These are phyloP conservation scores for Cryphonectria naterciae DNA, from an alignment of 2,329 filamentous ascomycete genomes.

Conservation along the genomic window DNA sequence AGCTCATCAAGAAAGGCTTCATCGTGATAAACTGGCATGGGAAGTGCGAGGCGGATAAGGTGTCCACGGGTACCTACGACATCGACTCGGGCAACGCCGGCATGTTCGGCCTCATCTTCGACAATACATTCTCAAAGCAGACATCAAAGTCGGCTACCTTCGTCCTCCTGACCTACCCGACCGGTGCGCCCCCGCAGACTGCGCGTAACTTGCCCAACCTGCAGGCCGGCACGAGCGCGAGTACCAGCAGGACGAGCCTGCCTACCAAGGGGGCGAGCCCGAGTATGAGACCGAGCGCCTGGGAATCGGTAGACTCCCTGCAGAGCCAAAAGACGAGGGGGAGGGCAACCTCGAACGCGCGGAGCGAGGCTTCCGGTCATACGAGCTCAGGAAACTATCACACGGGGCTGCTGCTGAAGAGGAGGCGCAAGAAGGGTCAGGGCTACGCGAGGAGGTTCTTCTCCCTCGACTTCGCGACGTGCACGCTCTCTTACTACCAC, in stretches of 20 bases:
- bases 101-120: constrained; percentile 96
- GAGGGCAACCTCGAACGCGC: constrained; percentile 55
- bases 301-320: constrained; percentile 65
- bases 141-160: constrained; percentile 94
- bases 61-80: constrained; percentile 87
- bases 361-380: constrained; percentile 52
- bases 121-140: constrained; percentile 98
- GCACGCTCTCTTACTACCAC: constrained; percentile 94
- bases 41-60: constrained; percentile 95
- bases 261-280: constrained; percentile 49
- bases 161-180: constrained; percentile 91
- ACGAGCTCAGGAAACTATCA: constrained; percentile 64
- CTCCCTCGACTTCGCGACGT: constrained; percentile 91
- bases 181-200: constrained; percentile 75
- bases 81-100: constrained; percentile 75
- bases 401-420: constrained; percentile 84
- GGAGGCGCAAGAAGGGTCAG: constrained; percentile 89
- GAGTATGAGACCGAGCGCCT: constrained; percentile 48
- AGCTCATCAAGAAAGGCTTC: constrained; percentile 69
- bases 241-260: constrained; percentile 56
- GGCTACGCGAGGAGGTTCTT: constrained; percentile 94
- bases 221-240: constrained; percentile 45
- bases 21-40: constrained; percentile 82
- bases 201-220: constrained; percentile 70
- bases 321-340: constrained; percentile 51